phyloP scores from a whole-genome alignment of 257 asterid species.

The Solanum clarkiae region DNA sequence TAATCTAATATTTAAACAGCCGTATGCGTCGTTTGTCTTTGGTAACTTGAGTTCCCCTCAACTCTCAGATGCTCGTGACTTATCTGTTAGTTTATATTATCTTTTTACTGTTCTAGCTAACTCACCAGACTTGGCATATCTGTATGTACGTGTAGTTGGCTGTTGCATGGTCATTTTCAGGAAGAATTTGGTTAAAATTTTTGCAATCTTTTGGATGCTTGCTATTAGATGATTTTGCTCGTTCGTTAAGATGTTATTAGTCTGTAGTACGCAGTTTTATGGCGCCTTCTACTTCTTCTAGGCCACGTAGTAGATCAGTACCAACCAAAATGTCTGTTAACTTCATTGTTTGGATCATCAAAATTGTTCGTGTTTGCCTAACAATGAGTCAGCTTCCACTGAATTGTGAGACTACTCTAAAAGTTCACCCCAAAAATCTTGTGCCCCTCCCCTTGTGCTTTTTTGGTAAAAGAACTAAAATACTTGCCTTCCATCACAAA shows the following conservation, averaged over 20 bases:
- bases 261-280: not conserved
- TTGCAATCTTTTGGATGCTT: not conserved
- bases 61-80: not conserved
- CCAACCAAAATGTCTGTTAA: not conserved
- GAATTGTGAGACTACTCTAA: not conserved
- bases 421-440: not conserved
- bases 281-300: no score
- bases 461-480: no score
- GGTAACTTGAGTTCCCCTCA: not conserved
- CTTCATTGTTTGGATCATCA: not conserved
- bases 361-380: not conserved
- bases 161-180: not conserved
- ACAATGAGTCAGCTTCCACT: not conserved
- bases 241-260: not conserved
- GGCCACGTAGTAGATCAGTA: no score
- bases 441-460: not conserved
- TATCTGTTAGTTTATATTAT: not conserved
- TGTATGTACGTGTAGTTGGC: not conserved
- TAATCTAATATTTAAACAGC: not conserved
- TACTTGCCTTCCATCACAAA: not conserved
- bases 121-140: not conserved
- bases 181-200: not conserved
- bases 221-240: not conserved
- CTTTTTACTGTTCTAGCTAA: not conserved
- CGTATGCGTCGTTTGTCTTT: not conserved